Conservation (phyloP, 345 rosid species). For the Citrus sinensis region DNA sequence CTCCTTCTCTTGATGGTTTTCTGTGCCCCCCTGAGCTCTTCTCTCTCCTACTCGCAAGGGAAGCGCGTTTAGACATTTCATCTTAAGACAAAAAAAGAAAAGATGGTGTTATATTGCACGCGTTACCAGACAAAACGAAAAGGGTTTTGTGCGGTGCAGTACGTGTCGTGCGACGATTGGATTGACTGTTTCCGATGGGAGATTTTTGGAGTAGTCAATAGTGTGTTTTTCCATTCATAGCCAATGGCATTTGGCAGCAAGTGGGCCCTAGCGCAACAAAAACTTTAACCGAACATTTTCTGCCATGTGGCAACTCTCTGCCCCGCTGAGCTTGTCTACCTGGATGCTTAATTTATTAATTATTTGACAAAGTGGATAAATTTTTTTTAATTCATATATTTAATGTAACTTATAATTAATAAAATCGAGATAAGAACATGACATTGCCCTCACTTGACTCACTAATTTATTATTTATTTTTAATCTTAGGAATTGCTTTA, state of each 20-base stretch:
- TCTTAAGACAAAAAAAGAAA: too few relatives aligned
- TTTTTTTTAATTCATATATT: too few relatives aligned
- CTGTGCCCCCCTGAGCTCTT: conserved; percentile 15
- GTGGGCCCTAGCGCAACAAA: neutral
- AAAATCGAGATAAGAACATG: too few relatives aligned
- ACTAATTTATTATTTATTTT: too few relatives aligned
- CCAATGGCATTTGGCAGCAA: neutral
- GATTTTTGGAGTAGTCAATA: neutral
- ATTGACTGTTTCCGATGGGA: neutral
- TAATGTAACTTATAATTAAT: too few relatives aligned
- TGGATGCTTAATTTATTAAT: neutral
- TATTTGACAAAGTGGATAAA: neutral
- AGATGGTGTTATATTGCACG: neutral
- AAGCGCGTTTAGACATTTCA: neutral
- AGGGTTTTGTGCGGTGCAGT: neutral
- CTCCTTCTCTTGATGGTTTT: conserved; percentile 8
- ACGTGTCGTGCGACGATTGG: neutral
- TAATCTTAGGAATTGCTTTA: too few relatives aligned
- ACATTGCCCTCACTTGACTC: too few relatives aligned
- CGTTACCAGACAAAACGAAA: neutral
- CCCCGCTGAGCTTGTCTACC: neutral
- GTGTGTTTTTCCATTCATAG: neutral
- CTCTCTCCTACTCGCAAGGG: neutral
- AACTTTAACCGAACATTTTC: conserved; percentile 10
- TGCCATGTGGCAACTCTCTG: conserved; percentile 14